Evolutionary conservation across 768 basidiomycete genomes (phyloP).

Genomic region (Mycena vulgaris): DNA sequence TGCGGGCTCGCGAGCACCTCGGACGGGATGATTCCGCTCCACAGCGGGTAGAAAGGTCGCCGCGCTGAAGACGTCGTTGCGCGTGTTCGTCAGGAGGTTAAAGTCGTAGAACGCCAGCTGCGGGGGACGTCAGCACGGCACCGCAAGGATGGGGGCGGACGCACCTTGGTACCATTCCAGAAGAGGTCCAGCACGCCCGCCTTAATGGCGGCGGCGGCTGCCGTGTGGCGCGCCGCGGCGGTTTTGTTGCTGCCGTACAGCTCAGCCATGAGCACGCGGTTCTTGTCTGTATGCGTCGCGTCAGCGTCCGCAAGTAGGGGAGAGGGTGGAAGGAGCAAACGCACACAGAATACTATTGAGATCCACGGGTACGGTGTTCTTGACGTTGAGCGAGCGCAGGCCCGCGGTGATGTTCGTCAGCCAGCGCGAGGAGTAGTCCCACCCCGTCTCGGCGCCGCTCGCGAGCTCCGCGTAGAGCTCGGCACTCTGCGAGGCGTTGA

Average conservation of each 20-base stretch:
- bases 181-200: conserved; percentile 86
- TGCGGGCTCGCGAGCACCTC: conserved; percentile 71
- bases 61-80: conserved; percentile 76
- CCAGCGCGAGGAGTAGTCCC: conserved; percentile 72
- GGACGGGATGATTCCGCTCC: conserved; percentile 88
- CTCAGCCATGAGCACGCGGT: conserved; percentile 70
- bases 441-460: conserved; percentile 84
- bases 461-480: conserved; percentile 91
- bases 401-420: conserved; percentile 60
- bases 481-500: conserved; percentile 73
- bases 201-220: conserved; percentile 71
- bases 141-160: too few species aligned
- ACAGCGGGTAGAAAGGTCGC: conserved; percentile 90
- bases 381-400: conserved; percentile 80
- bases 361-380: conserved; percentile 79
- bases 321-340: conserved; percentile 44
- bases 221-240: conserved; percentile 64
- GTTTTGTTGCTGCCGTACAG: conserved; percentile 69
- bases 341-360: conserved; percentile 90
- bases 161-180: conserved; percentile 83
- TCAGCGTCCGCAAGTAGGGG: conserved; percentile 2
- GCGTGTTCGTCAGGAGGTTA: conserved; percentile 77
- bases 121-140: background rate
- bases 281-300: conserved; percentile 67
- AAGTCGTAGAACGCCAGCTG: conserved; percentile 93